A percentile compares a stretch with the other conserved stretches of the same genome.
phyloP scores from a whole-genome alignment of 106 monocot genomes.

The Triglochin maritima region DNA sequence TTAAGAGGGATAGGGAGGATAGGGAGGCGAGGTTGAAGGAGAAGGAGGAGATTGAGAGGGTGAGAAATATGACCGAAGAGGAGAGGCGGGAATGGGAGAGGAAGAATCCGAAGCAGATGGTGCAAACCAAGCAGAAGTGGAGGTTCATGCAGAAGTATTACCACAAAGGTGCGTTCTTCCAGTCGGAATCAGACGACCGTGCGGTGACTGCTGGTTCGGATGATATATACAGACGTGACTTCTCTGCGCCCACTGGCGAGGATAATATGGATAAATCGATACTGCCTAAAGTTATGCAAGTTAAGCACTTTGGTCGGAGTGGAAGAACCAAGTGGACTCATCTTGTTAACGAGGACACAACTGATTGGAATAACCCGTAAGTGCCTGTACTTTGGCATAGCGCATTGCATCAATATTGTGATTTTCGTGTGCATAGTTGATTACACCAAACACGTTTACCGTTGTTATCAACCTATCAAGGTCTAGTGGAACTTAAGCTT shows the following conservation, averaged over 20 bases:
- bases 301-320: slow-evolving; percentile 91
- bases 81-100: slow-evolving; percentile 91
- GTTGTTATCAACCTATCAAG: background rate
- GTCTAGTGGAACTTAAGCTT: too few species aligned
- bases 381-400: slow-evolving; percentile 18
- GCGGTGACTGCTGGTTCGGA: slow-evolving; percentile 42
- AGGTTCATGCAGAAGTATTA: slow-evolving; percentile 98
- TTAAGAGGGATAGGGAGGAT: slow-evolving; percentile 94
- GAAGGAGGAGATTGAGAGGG: slow-evolving; percentile 94
- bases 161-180: slow-evolving; percentile 95
- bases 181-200: slow-evolving; percentile 52
- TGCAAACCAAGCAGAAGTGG: slow-evolving; percentile 69
- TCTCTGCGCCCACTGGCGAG: slow-evolving; percentile 83
- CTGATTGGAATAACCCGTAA: slow-evolving; percentile 92
- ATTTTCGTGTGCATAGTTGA: background rate
- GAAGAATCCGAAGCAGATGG: slow-evolving; percentile 61
- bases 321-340: slow-evolving; percentile 99
- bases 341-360: slow-evolving; percentile 96
- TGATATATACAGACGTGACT: slow-evolving; percentile 66
- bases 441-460: background rate
- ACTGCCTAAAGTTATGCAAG: slow-evolving; percentile 97
- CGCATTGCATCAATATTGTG: background rate
- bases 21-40: slow-evolving; percentile 87
- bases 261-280: slow-evolving; percentile 96
- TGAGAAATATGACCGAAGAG: slow-evolving; percentile 97